Conservation (phyloP, 2,329 filamentous ascomycete genomes). For the Talaromyces sp. region DNA sequence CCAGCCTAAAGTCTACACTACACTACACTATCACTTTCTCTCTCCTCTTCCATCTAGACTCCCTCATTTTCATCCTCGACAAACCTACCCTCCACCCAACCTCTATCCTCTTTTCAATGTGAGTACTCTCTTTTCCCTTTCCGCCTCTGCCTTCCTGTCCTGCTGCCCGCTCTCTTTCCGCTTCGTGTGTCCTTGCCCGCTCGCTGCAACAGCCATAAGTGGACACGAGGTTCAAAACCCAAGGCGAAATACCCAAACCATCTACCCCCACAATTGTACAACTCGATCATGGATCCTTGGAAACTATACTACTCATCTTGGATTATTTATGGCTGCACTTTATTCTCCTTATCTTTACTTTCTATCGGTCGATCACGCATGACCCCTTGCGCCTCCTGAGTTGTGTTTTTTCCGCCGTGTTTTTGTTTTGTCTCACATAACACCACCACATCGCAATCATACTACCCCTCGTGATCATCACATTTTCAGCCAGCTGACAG, state of each 20-base stretch:
- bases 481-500: constrained; percentile 3
- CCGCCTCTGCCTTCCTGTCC: neutral
- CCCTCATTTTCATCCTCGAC: constrained; percentile 2
- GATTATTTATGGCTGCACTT: neutral
- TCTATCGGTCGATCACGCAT: constrained; percentile 14
- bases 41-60: constrained; percentile 13
- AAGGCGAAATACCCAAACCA: constrained; percentile 1
- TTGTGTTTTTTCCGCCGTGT: constrained; percentile 3
- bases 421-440: constrained; percentile 6
- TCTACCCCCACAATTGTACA: constrained; percentile 13
- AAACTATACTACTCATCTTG: constrained; percentile 14
- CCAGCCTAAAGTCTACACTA: constrained; percentile 14
- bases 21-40: constrained; percentile 15
- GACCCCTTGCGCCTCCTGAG: constrained; percentile 11
- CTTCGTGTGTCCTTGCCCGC: neutral
- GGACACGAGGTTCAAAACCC: constrained; percentile 10
- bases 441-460: neutral
- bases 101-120: constrained; percentile 7
- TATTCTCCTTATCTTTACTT: constrained; percentile 16
- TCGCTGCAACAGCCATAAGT: constrained; percentile 8
- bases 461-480: neutral
- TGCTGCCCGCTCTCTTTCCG: constrained; percentile 5
- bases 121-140: constrained; percentile 8
- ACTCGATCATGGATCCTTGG: constrained; percentile 8
- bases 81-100: neutral